Conservation (phyloP, 139 green algal species). For the Chlamydomonas schloesseri region DNA sequence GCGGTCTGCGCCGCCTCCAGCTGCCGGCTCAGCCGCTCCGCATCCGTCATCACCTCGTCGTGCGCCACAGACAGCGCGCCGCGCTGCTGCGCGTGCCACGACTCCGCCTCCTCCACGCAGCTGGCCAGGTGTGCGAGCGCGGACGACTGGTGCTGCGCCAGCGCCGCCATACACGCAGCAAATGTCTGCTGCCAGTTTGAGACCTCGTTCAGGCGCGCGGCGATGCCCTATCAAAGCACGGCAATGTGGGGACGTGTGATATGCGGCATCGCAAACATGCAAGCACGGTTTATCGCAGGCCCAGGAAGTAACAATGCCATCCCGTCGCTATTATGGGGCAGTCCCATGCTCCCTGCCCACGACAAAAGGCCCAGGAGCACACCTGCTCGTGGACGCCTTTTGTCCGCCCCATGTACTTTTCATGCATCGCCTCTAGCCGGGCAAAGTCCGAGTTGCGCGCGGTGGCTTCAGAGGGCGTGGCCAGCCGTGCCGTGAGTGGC, state of each 20-base stretch:
- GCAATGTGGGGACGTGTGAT: too few species aligned
- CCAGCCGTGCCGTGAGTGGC: background rate
- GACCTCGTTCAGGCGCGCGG: constrained; percentile 1
- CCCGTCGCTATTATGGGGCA: too few species aligned
- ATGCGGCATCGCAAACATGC: too few species aligned
- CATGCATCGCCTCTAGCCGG: constrained; percentile 37
- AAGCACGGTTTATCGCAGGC: too few species aligned
- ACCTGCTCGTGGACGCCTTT: constrained; percentile 18
- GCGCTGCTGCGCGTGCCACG: constrained; percentile 32
- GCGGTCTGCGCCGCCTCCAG: constrained; percentile 5
- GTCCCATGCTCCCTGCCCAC: too few species aligned
- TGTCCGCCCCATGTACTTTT: constrained; percentile 41
- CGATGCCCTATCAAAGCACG: background rate
- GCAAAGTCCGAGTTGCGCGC: constrained; percentile 33
- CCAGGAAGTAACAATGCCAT: too few species aligned
- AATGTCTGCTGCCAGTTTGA: constrained; percentile 21
- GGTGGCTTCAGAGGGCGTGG: constrained; percentile 1
- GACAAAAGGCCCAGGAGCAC: background rate
- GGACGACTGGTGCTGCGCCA: constrained; percentile 40
- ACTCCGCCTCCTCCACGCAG: constrained; percentile 41
- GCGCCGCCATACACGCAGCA: constrained; percentile 39
- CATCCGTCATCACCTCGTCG: constrained; percentile 6
- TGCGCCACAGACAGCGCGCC: background rate
- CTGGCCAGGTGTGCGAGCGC: constrained; percentile 21
- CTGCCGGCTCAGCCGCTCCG: constrained; percentile 12